phyloP scores from a whole-genome alignment of 2,329 filamentous ascomycete genomes.

The Pestalotiopsis sp. region DNA sequence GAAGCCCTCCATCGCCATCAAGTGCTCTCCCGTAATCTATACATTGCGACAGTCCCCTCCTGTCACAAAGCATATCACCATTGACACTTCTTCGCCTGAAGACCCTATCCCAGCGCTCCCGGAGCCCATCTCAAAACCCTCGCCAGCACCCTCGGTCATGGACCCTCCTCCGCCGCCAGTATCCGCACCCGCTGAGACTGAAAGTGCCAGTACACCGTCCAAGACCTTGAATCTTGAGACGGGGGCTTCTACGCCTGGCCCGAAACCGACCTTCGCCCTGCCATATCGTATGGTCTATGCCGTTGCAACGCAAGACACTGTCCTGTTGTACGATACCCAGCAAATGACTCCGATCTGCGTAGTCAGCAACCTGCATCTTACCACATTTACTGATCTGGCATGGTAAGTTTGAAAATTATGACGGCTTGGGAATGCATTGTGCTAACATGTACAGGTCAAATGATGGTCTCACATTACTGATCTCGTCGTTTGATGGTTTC shows the following conservation, averaged over 20 bases:
- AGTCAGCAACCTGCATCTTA: slow-evolving; percentile 95
- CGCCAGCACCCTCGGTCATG: slow-evolving; percentile 67
- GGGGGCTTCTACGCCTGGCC: slow-evolving; percentile 55
- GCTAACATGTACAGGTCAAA: slow-evolving; percentile 58
- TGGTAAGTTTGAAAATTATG: slow-evolving; percentile 65
- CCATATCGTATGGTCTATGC: slow-evolving; percentile 96
- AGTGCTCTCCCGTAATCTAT: slow-evolving; percentile 90
- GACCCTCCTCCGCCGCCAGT: slow-evolving; percentile 75
- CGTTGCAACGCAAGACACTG: slow-evolving; percentile 93
- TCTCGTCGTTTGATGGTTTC: slow-evolving; percentile 98
- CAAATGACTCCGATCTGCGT: slow-evolving; percentile 92
- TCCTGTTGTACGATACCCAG: slow-evolving; percentile 95
- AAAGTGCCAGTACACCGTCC: slow-evolving; percentile 55
- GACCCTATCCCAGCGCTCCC: slow-evolving; percentile 83
- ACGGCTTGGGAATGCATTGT: background rate
- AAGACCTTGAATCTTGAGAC: slow-evolving; percentile 51
- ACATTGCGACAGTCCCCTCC: slow-evolving; percentile 71
- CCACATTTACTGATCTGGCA: slow-evolving; percentile 93
- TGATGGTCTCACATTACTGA: slow-evolving; percentile 78
- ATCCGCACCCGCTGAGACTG: slow-evolving; percentile 47
- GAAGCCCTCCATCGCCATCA: slow-evolving; percentile 94
- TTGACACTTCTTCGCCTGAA: slow-evolving; percentile 88
- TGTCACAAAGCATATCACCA: slow-evolving; percentile 84
- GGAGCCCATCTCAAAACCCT: slow-evolving; percentile 73
- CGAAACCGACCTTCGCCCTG: slow-evolving; percentile 76